Base-by-base conservation (phyloP, 75 land plant species). In the Adiantum capillusveneris region DNA sequence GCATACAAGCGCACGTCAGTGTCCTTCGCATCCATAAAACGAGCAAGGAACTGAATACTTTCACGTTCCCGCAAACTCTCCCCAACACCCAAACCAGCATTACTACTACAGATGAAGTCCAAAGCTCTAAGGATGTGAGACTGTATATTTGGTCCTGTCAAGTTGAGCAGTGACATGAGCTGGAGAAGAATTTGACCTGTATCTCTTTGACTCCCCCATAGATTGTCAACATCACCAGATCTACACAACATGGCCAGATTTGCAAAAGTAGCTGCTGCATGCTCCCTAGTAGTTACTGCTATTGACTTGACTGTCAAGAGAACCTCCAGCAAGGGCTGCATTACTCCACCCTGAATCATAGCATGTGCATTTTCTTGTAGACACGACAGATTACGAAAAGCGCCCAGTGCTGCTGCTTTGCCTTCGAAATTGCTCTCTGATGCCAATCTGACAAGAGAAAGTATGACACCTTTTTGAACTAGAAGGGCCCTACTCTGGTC, bases 271-370 rank as follows among this genome's bases (percentile, higher is more conserved):
- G 77, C 75, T 31, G 89, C 60, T 22, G 85, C 89, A 17, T 79
- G 76, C 57, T 82, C 85, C n/a, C 73, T 71, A 1, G 79, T 66
- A 41, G 78, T 76, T 72, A 63, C 66, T 11, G 69, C 60, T 24
- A 74, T 67, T 0, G 87, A 84, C 25, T 79, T 84, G 0, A 79
- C 83, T 27, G 80, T 74, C 48, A 84, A 84, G 5, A 84, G 78
- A 17, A 84, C 72, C 43, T 84, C 77, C 34, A 82, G 71, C 5
- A 82, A 58, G 26, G 80, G 51, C 2, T 34, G 21, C 1, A 86
- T 70, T 20, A 73, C 59, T 0, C 83, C 82, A 25, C 73, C 31
- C 22, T 55, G 18, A 14, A 80, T 63, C 75, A 82, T 44, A 0
- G 48, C 54, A 43, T 57, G 55, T n/a, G 65, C 29, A 25, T 82